Percentiles rank a stretch among this genome's conserved stretches.
These are phyloP conservation scores for Venturia effusa DNA, from an alignment of 2,329 filamentous ascomycete genomes.

Conservation along the genomic window DNA sequence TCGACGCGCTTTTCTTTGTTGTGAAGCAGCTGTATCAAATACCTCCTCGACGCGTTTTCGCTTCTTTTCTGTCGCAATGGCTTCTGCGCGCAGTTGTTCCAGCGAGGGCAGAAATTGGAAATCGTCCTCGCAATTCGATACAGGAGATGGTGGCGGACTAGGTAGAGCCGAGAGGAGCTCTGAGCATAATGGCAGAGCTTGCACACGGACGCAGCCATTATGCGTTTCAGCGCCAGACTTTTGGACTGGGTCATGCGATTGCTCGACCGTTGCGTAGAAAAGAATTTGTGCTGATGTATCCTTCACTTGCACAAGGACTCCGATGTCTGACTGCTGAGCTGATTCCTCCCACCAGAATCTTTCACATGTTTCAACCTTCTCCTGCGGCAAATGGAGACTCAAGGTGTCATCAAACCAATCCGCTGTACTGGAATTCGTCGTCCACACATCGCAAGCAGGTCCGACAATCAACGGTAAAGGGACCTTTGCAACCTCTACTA, in stretches of 20 bases:
- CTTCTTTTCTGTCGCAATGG: slow-evolving; percentile 21
- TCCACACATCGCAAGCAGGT: slow-evolving; percentile 28
- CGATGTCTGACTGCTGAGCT: slow-evolving; percentile 28
- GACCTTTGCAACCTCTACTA: slow-evolving; percentile 29
- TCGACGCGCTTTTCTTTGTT: slow-evolving; percentile 30
- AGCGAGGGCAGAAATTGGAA: slow-evolving; percentile 23
- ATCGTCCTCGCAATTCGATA: not conserved
- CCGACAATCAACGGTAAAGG: slow-evolving; percentile 30
- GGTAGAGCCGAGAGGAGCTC: slow-evolving; percentile 24
- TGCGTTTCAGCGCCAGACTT: slow-evolving; percentile 16
- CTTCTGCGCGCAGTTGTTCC: slow-evolving; percentile 17
- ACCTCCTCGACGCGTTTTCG: slow-evolving; percentile 31
- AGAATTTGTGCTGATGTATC: slow-evolving; percentile 29
- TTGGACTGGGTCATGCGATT: slow-evolving; percentile 15
- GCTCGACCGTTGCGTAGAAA: slow-evolving; percentile 30
- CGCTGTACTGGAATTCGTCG: slow-evolving; percentile 22
- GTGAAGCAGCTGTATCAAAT: slow-evolving; percentile 37
- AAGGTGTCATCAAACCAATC: slow-evolving; percentile 30
- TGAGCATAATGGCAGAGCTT: slow-evolving; percentile 34
- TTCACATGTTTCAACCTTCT: not conserved
- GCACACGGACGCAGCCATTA: slow-evolving; percentile 20
- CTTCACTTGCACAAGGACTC: slow-evolving; percentile 26
- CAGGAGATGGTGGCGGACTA: slow-evolving; percentile 15
- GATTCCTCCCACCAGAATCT: slow-evolving; percentile 27
- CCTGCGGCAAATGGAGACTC: slow-evolving; percentile 16